Evolutionary conservation across 352 stramenopile genomes (phyloP).

Genomic region (Pythium plurisporium): DNA sequence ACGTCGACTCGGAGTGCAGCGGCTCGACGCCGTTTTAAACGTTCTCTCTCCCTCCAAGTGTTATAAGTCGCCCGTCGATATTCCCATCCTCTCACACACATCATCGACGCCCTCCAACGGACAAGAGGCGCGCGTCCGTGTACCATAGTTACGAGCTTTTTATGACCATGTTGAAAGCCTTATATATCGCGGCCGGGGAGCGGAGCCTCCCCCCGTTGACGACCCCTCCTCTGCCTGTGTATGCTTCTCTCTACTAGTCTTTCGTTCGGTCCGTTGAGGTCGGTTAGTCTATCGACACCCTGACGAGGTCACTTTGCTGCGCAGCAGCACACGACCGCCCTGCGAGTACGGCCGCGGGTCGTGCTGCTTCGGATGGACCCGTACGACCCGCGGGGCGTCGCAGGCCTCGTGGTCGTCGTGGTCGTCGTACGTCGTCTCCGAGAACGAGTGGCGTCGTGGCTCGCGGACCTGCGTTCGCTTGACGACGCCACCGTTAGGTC

Average conservation of each 20-base stretch:
- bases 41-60: not conserved
- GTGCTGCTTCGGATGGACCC: constrained; percentile 61
- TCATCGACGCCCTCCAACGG: not conserved
- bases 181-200: not conserved
- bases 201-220: not conserved
- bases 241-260: not conserved
- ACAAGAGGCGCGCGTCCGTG: not conserved
- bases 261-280: not conserved
- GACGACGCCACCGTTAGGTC: not conserved
- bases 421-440: constrained; percentile 20
- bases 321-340: constrained; percentile 33
- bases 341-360: constrained; percentile 48
- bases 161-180: constrained; percentile 1
- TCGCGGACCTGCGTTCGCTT: constrained; percentile 2
- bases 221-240: not conserved
- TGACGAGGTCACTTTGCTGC: constrained; percentile 47
- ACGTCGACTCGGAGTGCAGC: constrained; percentile 34
- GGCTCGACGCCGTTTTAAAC: constrained; percentile 1
- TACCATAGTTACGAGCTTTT: constrained; percentile 2
- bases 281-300: constrained; percentile 26
- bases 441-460: constrained; percentile 37
- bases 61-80: not conserved
- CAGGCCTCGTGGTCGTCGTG: constrained; percentile 3
- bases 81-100: not conserved
- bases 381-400: constrained; percentile 37